These are phyloP conservation scores for Cladosporium halotolerans DNA, from an alignment of 2,329 filamentous ascomycete species.

Conservation along the genomic window DNA sequence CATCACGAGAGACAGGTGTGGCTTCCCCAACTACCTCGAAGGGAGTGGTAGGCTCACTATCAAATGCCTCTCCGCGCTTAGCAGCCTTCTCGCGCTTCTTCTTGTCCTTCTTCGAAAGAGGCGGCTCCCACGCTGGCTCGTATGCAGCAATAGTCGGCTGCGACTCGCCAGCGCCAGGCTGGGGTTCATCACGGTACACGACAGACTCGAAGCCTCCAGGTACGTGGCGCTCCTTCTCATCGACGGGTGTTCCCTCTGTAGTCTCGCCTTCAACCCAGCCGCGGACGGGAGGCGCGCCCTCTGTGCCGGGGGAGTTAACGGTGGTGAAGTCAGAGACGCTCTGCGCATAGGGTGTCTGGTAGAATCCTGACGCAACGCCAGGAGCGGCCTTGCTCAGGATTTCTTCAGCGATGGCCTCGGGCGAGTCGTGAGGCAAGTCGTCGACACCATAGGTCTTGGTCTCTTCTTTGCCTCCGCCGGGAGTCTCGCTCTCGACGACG, in stretches of 20 bases:
- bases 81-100: conserved; percentile 27
- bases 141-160: background rate
- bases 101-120: conserved; percentile 21
- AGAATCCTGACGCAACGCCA: conserved; percentile 3
- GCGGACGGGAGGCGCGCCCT: conserved; percentile 26
- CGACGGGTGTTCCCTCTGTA: conserved; percentile 52
- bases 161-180: conserved; percentile 12
- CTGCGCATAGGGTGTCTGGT: conserved; percentile 37
- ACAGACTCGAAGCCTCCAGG: conserved; percentile 55
- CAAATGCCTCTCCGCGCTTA: conserved; percentile 6
- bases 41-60: conserved; percentile 12
- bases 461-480: conserved; percentile 24
- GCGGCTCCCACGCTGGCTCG: conserved; percentile 26
- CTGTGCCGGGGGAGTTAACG: conserved; percentile 26
- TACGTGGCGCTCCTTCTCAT: conserved; percentile 46
- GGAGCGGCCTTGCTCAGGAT: conserved; percentile 1
- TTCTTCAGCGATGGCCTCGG: conserved; percentile 17
- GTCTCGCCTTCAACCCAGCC: conserved; percentile 38
- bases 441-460: conserved; percentile 29
- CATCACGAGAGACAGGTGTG: background rate
- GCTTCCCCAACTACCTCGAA: background rate
- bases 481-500: conserved; percentile 33
- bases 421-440: conserved; percentile 13
- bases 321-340: conserved; percentile 35
- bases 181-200: conserved; percentile 12